Evolutionary conservation across 306 rosid genomes (phyloP).

Genomic region (Vigna angularis): DNA sequence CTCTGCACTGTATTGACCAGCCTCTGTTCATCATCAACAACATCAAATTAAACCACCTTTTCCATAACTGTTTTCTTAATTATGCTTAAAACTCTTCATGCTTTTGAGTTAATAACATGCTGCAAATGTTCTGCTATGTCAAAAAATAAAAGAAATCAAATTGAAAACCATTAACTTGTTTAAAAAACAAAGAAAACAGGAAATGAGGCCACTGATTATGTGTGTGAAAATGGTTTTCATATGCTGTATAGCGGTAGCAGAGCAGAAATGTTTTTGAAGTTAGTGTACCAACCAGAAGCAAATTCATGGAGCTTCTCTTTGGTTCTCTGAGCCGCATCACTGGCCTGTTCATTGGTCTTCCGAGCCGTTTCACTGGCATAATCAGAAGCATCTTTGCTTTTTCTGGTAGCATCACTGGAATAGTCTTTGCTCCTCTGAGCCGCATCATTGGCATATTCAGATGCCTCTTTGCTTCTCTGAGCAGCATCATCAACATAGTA

Average conservation of each 20-base stretch:
- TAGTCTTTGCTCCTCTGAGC: conserved; percentile 1
- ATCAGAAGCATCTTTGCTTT: conserved; percentile 1
- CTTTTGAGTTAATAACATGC: not conserved
- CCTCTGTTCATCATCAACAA: conserved; percentile 47
- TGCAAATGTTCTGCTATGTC: not conserved
- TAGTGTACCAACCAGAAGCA: conserved; percentile 60
- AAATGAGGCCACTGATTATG: not conserved
- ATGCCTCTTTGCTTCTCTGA: not conserved
- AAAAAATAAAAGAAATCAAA: too few relatives aligned
- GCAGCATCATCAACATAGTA: conserved; percentile 11
- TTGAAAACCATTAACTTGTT: too few relatives aligned
- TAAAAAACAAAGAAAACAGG: too few relatives aligned
- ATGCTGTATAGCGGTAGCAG: not conserved
- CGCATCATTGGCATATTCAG: not conserved
- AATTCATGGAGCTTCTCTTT: conserved; percentile 46
- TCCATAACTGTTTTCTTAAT: not conserved
- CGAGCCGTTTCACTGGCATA: not conserved
- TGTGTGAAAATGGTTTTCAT: not conserved
- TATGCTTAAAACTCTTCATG: not conserved
- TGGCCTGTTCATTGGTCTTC: conserved; percentile 14
- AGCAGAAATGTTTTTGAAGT: not conserved
- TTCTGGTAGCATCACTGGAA: conserved; percentile 4
- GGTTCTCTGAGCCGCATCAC: conserved; percentile 43
- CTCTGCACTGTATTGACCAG: conserved; percentile 54
- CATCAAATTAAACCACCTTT: not conserved